Conservation (phyloP, 2,329 filamentous ascomycete species). For the Pseudogymnoascus sp. region DNA sequence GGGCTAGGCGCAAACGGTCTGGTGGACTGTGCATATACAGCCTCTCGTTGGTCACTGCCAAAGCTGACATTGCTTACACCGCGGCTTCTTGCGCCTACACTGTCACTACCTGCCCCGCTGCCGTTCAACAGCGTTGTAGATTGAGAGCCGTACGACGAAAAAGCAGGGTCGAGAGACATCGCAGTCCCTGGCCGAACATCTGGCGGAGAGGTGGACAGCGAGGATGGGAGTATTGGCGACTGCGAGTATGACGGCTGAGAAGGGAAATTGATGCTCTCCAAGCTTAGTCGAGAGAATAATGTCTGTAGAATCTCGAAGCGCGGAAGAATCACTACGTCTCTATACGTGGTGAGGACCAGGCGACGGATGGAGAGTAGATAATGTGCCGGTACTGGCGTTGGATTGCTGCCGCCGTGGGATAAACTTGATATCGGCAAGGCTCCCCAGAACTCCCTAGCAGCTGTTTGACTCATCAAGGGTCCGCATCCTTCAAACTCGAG, state of each 20-base stretch:
- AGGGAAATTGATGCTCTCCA: conserved; percentile 57
- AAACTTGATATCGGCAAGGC: conserved; percentile 45
- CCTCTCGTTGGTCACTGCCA: conserved; percentile 39
- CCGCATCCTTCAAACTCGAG: conserved; percentile 86
- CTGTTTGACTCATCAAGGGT: conserved; percentile 64
- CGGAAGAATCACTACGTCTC: conserved; percentile 80
- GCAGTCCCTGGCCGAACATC: conserved; percentile 63
- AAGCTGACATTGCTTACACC: conserved; percentile 80
- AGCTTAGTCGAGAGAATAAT: conserved; percentile 80
- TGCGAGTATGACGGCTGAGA: conserved; percentile 32
- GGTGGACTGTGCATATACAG: conserved; percentile 18
- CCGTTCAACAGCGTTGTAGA: conserved; percentile 66
- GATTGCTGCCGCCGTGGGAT: conserved; percentile 33
- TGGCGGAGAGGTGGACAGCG: conserved; percentile 36
- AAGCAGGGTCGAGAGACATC: conserved; percentile 62
- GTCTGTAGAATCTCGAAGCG: conserved; percentile 82
- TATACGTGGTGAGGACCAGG: conserved; percentile 78
- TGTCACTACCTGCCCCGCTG: conserved; percentile 40
- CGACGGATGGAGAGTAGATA: conserved; percentile 75
- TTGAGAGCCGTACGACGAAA: conserved; percentile 74
- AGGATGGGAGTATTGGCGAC: conserved; percentile 39
- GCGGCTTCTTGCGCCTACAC: conserved; percentile 57
- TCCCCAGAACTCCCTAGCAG: conserved; percentile 87
- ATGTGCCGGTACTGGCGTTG: conserved; percentile 32
- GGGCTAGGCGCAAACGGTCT: conserved; percentile 42